Conservation (phyloP, 257 asterid species). For the Vinca minor region DNA sequence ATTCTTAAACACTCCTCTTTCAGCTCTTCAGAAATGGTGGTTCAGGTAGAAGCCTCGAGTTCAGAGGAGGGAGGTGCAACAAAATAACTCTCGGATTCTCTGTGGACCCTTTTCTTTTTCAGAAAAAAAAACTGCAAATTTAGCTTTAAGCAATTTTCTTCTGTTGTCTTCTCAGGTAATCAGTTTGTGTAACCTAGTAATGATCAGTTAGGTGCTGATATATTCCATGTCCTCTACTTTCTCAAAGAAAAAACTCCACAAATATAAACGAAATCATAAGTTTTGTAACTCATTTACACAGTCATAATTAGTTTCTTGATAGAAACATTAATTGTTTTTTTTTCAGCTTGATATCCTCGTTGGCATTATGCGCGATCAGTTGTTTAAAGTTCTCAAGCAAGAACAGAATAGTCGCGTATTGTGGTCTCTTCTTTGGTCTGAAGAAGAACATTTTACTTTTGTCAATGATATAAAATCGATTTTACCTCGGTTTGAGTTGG, state of each 20-base stretch:
- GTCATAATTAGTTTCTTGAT: not conserved
- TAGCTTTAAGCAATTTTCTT: not conserved
- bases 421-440: too few species aligned
- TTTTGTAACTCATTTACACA: not conserved
- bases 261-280: too few species aligned
- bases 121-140: not conserved
- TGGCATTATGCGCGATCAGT: too few species aligned
- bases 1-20: conserved; percentile 59
- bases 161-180: not conserved
- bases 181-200: not conserved
- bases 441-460: too few species aligned
- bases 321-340: not conserved
- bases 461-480: too few species aligned
- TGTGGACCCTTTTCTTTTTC: not conserved
- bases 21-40: conserved; percentile 76
- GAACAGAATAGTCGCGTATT: too few species aligned
- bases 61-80: not conserved
- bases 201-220: not conserved
- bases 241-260: too few species aligned
- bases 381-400: too few species aligned
- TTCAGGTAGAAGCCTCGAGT: conserved; percentile 46
- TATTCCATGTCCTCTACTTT: not conserved
- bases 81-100: not conserved
- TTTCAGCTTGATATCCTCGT: too few species aligned
- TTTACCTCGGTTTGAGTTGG: too few species aligned